Base-by-base conservation (phyloP, 2,329 filamentous ascomycete species). In the Penicillium verrucosum region DNA sequence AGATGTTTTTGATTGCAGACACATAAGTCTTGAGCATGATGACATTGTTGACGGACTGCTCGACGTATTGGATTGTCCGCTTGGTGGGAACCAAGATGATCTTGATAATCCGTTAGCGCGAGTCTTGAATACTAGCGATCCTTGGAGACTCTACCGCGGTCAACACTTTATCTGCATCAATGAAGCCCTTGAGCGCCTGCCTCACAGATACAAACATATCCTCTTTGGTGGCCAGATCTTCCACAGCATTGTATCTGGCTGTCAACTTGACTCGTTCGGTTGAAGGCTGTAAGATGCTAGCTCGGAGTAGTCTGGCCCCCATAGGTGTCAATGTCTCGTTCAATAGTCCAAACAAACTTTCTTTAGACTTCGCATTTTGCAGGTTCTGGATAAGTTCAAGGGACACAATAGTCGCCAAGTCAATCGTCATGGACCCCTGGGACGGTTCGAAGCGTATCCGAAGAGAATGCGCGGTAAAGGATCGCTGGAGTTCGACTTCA, bases 361-460 rank as follows among this genome's bases (percentile, higher is more conserved):
- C 85, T 60, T 86, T 90, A 0, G 92, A 96, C 63, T 89, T 92
- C 0, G 85, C 68, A 63, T 88, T 86, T 12, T 89, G 86, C 0
- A 92, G 70, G 63, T 97, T 99, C 66, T 96, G 91, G 27, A 97
- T 89, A 6, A 99, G 81, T 71, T 99, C 94, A 3, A 99, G 79
- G 0, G 91, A 91, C 37, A 87, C 83, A 29, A 97, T 90, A 0
- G 92, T 96, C 0, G 90, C 88, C 2, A 94, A 81, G 67, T 97
- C 93, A 65, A 97, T 95, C 84, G 96, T 90, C 92, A 97, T 96
- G 0, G 91, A 90, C 25, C 93, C 89, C 69, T 96, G 90, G 0
- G 91, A 92, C 1, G 92, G 89, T 66, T 93, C 88, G 64, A 96
- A 97, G 60, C 86, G 88, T 68, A 97, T 88, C 4, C 91, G 85